These are phyloP conservation scores for Rhizopus stolonifer DNA, from an alignment of 371 early-diverging fungal species.

Conservation along the genomic window DNA sequence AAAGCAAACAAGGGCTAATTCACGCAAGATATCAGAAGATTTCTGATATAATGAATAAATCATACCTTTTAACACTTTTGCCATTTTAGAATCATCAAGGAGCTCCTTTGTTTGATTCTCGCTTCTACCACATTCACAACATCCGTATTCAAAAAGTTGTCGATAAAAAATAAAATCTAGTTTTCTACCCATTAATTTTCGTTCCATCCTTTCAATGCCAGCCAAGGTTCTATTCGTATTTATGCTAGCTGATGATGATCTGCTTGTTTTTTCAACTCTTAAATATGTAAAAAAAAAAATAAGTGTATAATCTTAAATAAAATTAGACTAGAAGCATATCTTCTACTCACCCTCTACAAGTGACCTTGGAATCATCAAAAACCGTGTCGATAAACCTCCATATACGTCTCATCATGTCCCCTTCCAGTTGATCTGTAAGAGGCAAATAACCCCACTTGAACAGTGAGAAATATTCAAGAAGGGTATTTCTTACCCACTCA, in stretches of 20 bases:
- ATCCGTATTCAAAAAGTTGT: conserved; percentile 11
- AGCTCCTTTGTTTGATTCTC: conserved; percentile 22
- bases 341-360: conserved; percentile 19
- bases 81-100: conserved; percentile 3
- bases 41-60: conserved; percentile 7
- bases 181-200: conserved; percentile 15
- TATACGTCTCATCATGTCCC: conserved; percentile 21
- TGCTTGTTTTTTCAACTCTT: conserved; percentile 19
- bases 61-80: conserved; percentile 25
- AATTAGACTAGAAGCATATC: conserved; percentile 13
- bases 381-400: conserved; percentile 18
- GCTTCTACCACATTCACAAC: conserved; percentile 17
- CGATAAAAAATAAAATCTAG: conserved; percentile 13
- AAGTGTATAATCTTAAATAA: conserved; percentile 19
- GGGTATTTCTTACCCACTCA: conserved; percentile 20
- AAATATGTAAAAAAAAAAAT: conserved; percentile 18
- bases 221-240: conserved; percentile 17
- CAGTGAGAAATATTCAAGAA: conserved; percentile 11
- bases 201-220: conserved; percentile 9
- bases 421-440: conserved; percentile 18
- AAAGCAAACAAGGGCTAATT: conserved; percentile 17
- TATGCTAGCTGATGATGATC: conserved; percentile 17
- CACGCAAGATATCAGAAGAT: conserved; percentile 11
- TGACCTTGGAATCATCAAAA: conserved; percentile 21
- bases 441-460: conserved; percentile 24